Conservation (phyloP, 2,329 filamentous ascomycete species). For the Westerdykella sp. region DNA sequence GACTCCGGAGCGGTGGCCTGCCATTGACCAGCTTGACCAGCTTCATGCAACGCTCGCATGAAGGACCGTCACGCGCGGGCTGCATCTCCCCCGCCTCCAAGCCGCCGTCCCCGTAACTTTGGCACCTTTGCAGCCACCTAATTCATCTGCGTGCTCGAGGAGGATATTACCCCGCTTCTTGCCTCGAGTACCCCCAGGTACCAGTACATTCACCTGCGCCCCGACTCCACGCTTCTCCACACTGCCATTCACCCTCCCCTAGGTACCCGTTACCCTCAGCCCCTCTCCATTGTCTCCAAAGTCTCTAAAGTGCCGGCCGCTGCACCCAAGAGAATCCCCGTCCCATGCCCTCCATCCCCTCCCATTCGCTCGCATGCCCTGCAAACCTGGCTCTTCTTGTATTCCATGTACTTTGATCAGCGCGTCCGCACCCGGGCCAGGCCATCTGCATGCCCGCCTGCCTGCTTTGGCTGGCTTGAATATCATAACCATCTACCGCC, state of each 20-base stretch:
- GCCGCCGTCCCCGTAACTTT: conserved; percentile 22
- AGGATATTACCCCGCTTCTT: conserved; percentile 35
- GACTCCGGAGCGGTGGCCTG: too few species aligned
- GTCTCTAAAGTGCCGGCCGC: conserved; percentile 11
- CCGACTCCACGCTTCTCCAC: not conserved
- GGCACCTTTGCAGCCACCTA: conserved; percentile 33
- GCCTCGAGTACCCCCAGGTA: conserved; percentile 20
- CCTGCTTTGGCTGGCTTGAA: conserved; percentile 25
- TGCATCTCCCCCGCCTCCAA: conserved; percentile 20
- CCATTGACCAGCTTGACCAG: conserved; percentile 7
- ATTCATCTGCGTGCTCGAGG: conserved; percentile 24
- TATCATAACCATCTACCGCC: conserved; percentile 36
- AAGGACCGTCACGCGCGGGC: conserved; percentile 29
- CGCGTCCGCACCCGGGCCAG: conserved; percentile 27
- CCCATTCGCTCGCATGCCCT: conserved; percentile 30
- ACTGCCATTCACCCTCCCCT: conserved; percentile 2
- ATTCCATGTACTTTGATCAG: conserved; percentile 38
- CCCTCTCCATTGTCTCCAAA: not conserved
- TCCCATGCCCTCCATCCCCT: conserved; percentile 16
- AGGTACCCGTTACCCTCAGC: conserved; percentile 26
- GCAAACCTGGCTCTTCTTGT: conserved; percentile 34
- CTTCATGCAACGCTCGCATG: conserved; percentile 28
- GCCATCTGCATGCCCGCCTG: conserved; percentile 9
- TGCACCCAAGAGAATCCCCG: conserved; percentile 23
- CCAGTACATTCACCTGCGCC: conserved; percentile 16